Base-by-base conservation (phyloP, 768 basidiomycete species). In the Tylopilus intermedius region DNA sequence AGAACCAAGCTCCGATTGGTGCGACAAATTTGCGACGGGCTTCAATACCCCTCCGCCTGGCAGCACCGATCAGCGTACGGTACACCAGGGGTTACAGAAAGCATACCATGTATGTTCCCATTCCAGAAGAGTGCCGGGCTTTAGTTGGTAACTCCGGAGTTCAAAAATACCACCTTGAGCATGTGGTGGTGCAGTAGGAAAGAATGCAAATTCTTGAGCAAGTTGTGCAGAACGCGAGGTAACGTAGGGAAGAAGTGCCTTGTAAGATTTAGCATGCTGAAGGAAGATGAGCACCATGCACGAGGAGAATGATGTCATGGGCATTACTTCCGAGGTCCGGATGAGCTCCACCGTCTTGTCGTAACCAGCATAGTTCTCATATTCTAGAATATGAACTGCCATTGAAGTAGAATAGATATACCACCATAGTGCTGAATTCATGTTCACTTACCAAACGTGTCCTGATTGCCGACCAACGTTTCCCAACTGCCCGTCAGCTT, bases 401-500 rank as follows among this genome's bases (percentile, higher is more conserved):
- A 21, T 39, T 29, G 32, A 48, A 27, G 38, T 2, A 57, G 47
- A 52, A 37, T 39, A 29, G 18, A 26, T 56, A 21, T 33, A 18
- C 18, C 45, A 39, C 5, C 21, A 45, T 1, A n/a, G 21, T 5
- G 27, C 24, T 33, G n/a, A 47, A 49, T 22, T 21, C 30, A 62
- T 79, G 74, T 55, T 76, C 58, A 59, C 76, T 55, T 45, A 82
- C 83, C 76, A 67, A 92, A 95, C 2, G 81, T 84, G 62, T 97
- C 96, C 55, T 94, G 87, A 53, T 91, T 84, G 39, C 96, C 96
- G 29, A 98, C 80, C 18, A 90, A 62, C 1, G 87, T 84, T 71
- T 98, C 94, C 90, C 93, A 99, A 61, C 85, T 90, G 21, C 95
- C 96, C 1, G 88, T 91, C 53, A 98, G 76, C 68, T 95, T 94